Evolutionary conservation across 805 yeast genomes (phyloP).

Genomic region (Kodamaea lidongshanica): DNA sequence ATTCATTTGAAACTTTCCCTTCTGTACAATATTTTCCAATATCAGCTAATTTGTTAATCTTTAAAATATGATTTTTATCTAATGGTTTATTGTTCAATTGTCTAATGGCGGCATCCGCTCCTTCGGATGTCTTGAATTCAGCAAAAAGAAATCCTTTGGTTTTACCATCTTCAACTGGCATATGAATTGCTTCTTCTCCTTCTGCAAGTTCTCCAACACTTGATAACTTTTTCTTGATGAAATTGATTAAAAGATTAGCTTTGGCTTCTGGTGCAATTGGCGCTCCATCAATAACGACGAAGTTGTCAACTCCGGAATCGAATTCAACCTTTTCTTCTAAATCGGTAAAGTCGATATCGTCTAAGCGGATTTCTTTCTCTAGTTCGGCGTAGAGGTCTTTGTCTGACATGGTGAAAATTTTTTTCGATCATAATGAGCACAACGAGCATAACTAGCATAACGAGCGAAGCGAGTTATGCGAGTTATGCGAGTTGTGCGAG

Average conservation of each 20-base stretch:
- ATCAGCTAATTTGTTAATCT: constrained; percentile 76
- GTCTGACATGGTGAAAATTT: constrained; percentile 17
- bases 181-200: constrained; percentile 59
- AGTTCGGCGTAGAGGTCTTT: constrained; percentile 24
- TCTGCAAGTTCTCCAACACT: constrained; percentile 67
- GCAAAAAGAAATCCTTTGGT: constrained; percentile 85
- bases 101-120: constrained; percentile 74
- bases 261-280: constrained; percentile 92
- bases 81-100: constrained; percentile 82
- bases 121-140: constrained; percentile 61
- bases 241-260: constrained; percentile 76
- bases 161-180: constrained; percentile 76
- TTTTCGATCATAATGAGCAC: no score
- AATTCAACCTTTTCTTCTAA: constrained; percentile 71
- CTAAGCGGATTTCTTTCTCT: constrained; percentile 35
- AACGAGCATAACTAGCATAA: no score
- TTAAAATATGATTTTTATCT: constrained; percentile 87
- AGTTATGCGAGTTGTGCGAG: background rate
- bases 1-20: constrained; percentile 55
- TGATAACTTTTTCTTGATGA: constrained; percentile 71
- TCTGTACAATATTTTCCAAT: constrained; percentile 70
- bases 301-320: constrained; percentile 59
- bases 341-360: constrained; percentile 73
- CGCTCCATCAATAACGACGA: constrained; percentile 87
- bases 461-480: no score